These are phyloP conservation scores for Avena insularis DNA, from an alignment of 176 grass and related monocot species.

Conservation along the genomic window DNA sequence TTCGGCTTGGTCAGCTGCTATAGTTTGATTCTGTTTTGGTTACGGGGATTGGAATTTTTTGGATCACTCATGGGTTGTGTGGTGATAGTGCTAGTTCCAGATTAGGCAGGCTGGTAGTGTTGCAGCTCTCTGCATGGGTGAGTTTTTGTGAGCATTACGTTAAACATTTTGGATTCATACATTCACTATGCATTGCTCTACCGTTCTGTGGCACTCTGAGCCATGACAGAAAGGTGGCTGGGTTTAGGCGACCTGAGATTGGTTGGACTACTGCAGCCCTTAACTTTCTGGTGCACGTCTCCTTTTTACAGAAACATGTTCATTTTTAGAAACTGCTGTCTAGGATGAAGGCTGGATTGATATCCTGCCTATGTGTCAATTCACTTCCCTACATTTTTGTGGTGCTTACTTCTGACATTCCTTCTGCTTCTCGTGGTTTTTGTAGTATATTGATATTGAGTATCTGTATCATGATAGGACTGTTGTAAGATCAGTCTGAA, in stretches of 20 bases:
- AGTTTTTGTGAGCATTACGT: background rate
- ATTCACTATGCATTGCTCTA: conserved; percentile 12
- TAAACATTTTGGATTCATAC: conserved; percentile 10
- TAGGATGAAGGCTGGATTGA: background rate
- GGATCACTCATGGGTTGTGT: background rate
- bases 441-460: background rate
- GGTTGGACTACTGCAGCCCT: conserved; percentile 18
- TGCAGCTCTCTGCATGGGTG: conserved; percentile 24
- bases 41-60: background rate
- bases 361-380: conserved; percentile 1
- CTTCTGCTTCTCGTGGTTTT: background rate
- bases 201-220: conserved; percentile 19
- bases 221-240: conserved; percentile 43
- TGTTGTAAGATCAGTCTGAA: background rate
- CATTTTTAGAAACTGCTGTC: background rate
- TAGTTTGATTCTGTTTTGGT: background rate
- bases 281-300: conserved; percentile 31
- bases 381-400: conserved; percentile 10
- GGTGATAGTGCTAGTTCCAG: conserved; percentile 6
- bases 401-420: conserved; percentile 6
- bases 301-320: conserved; percentile 46
- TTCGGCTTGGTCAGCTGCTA: background rate
- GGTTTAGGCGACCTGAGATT: background rate
- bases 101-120: conserved; percentile 33
- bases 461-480: background rate